These are phyloP conservation scores for Aspergillaceae sp. DNA, from an alignment of 2,329 filamentous ascomycete genomes.

Conservation along the genomic window DNA sequence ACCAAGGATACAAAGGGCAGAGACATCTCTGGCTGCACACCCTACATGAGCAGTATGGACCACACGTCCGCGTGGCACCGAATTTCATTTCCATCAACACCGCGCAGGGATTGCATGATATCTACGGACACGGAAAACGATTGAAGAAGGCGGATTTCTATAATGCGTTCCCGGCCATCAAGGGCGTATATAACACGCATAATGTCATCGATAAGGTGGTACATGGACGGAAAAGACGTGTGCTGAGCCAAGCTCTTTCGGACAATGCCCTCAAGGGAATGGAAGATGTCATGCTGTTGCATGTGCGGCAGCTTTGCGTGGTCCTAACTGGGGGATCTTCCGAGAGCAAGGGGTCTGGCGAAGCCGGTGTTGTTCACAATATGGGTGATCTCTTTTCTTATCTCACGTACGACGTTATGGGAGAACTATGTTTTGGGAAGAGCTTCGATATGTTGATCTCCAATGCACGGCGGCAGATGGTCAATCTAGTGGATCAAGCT, in stretches of 20 bases:
- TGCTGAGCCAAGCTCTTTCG: slow-evolving; percentile 64
- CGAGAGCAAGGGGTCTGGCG: slow-evolving; percentile 7
- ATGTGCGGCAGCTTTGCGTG: slow-evolving; percentile 57
- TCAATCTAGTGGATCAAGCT: slow-evolving; percentile 58
- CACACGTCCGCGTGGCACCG: slow-evolving; percentile 65
- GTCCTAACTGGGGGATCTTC: slow-evolving; percentile 14
- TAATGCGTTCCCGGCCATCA: slow-evolving; percentile 61
- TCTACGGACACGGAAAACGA: slow-evolving; percentile 33
- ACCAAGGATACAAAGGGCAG: slow-evolving; percentile 66
- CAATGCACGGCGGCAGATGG: slow-evolving; percentile 50
- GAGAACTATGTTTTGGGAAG: slow-evolving; percentile 44
- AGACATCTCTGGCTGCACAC: slow-evolving; percentile 65
- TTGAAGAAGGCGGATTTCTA: slow-evolving; percentile 61
- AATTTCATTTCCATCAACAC: slow-evolving; percentile 72
- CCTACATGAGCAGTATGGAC: slow-evolving; percentile 62
- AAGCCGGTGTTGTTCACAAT: slow-evolving; percentile 22
- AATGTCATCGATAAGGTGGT: slow-evolving; percentile 60
- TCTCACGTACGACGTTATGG: slow-evolving; percentile 45
- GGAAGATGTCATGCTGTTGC: slow-evolving; percentile 58
- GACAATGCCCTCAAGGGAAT: slow-evolving; percentile 58
- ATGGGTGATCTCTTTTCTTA: slow-evolving; percentile 34
- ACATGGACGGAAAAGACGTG: slow-evolving; percentile 62
- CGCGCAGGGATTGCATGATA: slow-evolving; percentile 45
- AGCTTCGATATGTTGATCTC: slow-evolving; percentile 42
- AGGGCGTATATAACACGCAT: slow-evolving; percentile 59